phyloP scores from a whole-genome alignment of 345 rosid genomes.

The Ceriops decandra region DNA sequence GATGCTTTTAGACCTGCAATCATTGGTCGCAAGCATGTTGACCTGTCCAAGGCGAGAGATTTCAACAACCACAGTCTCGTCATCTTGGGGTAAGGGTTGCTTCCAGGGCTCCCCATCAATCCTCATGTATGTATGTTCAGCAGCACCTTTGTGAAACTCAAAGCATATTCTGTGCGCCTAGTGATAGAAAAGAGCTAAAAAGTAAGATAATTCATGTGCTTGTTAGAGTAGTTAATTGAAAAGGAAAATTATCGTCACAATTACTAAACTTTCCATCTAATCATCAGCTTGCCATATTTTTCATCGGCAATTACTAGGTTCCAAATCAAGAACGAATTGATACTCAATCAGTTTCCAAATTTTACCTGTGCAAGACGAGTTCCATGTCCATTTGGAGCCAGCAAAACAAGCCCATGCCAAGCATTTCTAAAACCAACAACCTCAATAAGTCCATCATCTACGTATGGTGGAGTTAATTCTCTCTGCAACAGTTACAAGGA shows the following conservation, averaged over 20 bases:
- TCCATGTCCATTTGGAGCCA: conserved; percentile 84
- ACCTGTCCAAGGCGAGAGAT: conserved; percentile 88
- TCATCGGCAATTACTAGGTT: too few species aligned
- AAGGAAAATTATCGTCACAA: too few species aligned
- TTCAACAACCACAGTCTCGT: conserved; percentile 72
- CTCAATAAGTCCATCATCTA: conserved; percentile 79
- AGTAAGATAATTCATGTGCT: background rate
- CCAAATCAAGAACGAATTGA: too few species aligned
- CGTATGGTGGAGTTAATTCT: conserved; percentile 69
- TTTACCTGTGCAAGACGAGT: conserved; percentile 86
- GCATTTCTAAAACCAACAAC: conserved; percentile 95
- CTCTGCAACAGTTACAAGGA: conserved; percentile 41
- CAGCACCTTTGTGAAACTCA: conserved; percentile 71
- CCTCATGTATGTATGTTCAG: conserved; percentile 76
- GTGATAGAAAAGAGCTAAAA: conserved; percentile 15
- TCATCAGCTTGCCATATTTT: too few species aligned
- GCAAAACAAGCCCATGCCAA: conserved; percentile 88
- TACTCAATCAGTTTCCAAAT: background rate
- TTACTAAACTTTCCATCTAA: too few species aligned
- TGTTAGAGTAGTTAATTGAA: too few species aligned
- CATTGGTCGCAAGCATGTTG: conserved; percentile 76
- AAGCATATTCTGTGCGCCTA: conserved; percentile 72
- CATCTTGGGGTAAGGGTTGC: conserved; percentile 68
- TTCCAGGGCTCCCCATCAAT: conserved; percentile 94
- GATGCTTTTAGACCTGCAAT: conserved; percentile 56